Conservation (phyloP, 2,329 filamentous ascomycete species). For the Salinomyces thailandicus region DNA sequence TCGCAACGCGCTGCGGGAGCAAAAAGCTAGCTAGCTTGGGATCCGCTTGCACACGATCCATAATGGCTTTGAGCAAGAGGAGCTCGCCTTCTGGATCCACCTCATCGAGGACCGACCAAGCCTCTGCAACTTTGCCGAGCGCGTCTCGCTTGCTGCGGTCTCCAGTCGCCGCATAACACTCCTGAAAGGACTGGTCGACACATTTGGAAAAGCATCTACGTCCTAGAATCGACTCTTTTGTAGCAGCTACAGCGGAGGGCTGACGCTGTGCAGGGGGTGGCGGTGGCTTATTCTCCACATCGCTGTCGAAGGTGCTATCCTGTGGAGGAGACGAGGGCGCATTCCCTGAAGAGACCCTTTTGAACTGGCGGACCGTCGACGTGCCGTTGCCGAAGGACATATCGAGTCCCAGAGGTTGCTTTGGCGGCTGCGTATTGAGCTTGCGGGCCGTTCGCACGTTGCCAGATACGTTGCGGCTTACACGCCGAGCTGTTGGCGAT, state of each 20-base stretch:
- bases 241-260: conserved; percentile 25
- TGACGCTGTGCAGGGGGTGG: conserved; percentile 13
- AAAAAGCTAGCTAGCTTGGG: conserved; percentile 48
- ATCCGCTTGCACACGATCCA: conserved; percentile 63
- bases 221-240: conserved; percentile 74
- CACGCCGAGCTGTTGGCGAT: conserved; percentile 25
- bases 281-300: conserved; percentile 56
- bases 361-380: conserved; percentile 85
- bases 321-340: conserved; percentile 15
- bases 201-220: conserved; percentile 71
- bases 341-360: conserved; percentile 55
- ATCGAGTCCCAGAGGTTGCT: conserved; percentile 75
- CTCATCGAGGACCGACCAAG: conserved; percentile 73
- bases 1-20: conserved; percentile 27
- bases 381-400: conserved; percentile 89
- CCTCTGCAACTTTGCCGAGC: conserved; percentile 70
- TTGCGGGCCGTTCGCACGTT: conserved; percentile 35
- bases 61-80: conserved; percentile 66
- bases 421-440: conserved; percentile 35
- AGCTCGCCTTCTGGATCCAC: conserved; percentile 86
- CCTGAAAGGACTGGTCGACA: conserved; percentile 71
- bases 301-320: conserved; percentile 28
- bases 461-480: conserved; percentile 24
- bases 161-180: conserved; percentile 71
- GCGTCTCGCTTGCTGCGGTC: conserved; percentile 62